phyloP scores from a whole-genome alignment of 208 protist genomes.

The Entamoeba dispar region DNA sequence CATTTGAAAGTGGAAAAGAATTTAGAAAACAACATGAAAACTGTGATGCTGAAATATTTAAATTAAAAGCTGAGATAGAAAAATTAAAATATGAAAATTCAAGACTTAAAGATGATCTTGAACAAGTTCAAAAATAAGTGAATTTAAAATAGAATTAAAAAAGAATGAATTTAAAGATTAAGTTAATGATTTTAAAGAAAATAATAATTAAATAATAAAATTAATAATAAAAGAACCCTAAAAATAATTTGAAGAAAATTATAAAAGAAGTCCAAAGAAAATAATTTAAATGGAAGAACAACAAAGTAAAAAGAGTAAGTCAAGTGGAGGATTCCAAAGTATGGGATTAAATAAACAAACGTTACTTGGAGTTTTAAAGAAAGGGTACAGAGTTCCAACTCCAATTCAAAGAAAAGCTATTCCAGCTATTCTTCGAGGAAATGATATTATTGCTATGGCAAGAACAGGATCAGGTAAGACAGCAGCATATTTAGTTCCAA shows the following conservation, averaged over 20 bases:
- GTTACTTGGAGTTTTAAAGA: conserved; percentile 14
- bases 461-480: conserved; percentile 95
- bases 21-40: neutral
- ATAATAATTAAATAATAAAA: too few relatives aligned
- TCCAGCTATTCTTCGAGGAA: conserved; percentile 55
- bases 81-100: neutral
- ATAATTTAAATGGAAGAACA: too few relatives aligned
- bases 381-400: conserved; percentile 61
- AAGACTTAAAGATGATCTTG: neutral
- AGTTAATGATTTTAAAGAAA: too few relatives aligned
- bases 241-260: too few relatives aligned
- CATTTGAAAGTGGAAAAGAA: neutral
- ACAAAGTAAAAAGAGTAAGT: neutral
- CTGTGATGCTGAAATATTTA: neutral
- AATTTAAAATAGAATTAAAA: too few relatives aligned
- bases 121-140: neutral
- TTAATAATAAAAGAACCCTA: too few relatives aligned
- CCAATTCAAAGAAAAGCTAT: conserved; percentile 84
- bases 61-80: neutral
- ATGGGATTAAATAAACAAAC: neutral
- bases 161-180: too few relatives aligned
- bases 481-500: conserved; percentile 54
- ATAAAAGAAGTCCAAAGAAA: too few relatives aligned
- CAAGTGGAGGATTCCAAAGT: neutral
- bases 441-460: conserved; percentile 94